Conservation (phyloP, 768 basidiomycete species). For the Lactarius evosmus region DNA sequence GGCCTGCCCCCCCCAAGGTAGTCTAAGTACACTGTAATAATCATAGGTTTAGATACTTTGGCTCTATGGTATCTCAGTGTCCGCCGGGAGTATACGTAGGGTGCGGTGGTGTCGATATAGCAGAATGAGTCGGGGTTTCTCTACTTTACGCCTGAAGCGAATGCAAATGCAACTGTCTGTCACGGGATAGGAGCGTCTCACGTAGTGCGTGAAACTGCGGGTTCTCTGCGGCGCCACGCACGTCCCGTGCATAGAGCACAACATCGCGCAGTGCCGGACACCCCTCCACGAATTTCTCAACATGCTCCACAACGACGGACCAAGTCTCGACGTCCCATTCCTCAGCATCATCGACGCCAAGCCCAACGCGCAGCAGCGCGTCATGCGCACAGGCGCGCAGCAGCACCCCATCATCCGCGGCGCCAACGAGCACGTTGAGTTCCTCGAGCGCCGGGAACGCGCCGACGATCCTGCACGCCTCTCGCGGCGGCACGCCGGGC, state of each 20-base stretch:
- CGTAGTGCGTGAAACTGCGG: conserved; percentile 1
- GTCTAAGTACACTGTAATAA: not conserved
- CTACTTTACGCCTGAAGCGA: not conserved
- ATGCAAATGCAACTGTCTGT: conserved; percentile 2
- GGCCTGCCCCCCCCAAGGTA: conserved; percentile 10
- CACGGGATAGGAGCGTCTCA: not conserved
- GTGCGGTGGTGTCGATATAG: too few relatives aligned
- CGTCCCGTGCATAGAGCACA: conserved; percentile 5
- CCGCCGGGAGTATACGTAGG: not conserved
- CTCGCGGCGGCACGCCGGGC: not conserved
- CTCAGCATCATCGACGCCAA: conserved; percentile 5
- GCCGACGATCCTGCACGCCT: not conserved
- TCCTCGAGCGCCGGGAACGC: conserved; percentile 20
- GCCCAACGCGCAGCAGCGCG: conserved; percentile 12
- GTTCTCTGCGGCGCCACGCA: not conserved
- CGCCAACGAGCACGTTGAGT: conserved; percentile 13
- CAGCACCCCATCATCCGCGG: not conserved
- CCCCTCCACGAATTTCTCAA: not conserved
- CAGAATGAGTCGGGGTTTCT: not conserved
- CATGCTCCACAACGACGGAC: not conserved
- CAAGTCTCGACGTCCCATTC: conserved; percentile 8
- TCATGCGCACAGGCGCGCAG: conserved; percentile 3
- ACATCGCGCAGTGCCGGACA: conserved; percentile 11
- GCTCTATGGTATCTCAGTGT: not conserved
- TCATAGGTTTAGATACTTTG: not conserved